Evolutionary conservation across 108 stramenopile species (phyloP).

Genomic region (Skeletonema marinoi): DNA sequence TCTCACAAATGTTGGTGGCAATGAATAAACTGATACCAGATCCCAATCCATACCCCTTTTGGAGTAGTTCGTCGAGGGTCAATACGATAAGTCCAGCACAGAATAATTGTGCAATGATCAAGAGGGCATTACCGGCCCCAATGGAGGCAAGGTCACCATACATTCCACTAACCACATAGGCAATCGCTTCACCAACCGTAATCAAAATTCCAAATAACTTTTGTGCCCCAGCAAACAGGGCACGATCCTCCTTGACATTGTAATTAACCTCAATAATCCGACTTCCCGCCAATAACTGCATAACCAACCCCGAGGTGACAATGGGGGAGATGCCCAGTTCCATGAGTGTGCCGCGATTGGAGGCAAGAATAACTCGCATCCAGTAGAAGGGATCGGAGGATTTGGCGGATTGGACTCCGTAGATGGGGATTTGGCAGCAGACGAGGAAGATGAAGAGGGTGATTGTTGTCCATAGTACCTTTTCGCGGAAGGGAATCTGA

Average conservation of each 20-base stretch:
- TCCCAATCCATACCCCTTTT: constrained; percentile 99
- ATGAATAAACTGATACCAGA: constrained; percentile 98
- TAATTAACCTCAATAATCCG: constrained; percentile 99
- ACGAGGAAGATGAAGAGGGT: constrained; percentile 99
- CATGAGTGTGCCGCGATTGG: constrained; percentile 99
- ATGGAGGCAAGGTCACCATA: constrained; percentile 96
- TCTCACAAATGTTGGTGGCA: constrained; percentile 99
- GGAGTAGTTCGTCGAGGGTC: constrained; percentile 98
- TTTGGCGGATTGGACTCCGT: constrained; percentile 96
- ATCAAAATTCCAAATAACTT: constrained; percentile 99
- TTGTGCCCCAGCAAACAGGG: constrained; percentile 97
- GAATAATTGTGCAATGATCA: constrained; percentile 98
- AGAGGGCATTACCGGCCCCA: constrained; percentile 96
- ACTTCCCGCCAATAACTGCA: constrained; percentile 95
- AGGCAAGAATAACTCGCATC: constrained; percentile 99
- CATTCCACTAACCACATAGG: constrained; percentile 98
- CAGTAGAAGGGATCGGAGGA: constrained; percentile 99
- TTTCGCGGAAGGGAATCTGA: constrained; percentile 95
- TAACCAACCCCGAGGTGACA: constrained; percentile 93
- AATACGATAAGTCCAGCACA: constrained; percentile 98
- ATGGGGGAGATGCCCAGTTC: constrained; percentile 99
- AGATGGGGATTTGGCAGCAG: constrained; percentile 99
- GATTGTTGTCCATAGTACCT: constrained; percentile 98
- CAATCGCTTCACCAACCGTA: constrained; percentile 98
- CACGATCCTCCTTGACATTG: constrained; percentile 98